phyloP scores from a whole-genome alignment of 2,329 filamentous ascomycete genomes.

The Penicillium oxalicum region DNA sequence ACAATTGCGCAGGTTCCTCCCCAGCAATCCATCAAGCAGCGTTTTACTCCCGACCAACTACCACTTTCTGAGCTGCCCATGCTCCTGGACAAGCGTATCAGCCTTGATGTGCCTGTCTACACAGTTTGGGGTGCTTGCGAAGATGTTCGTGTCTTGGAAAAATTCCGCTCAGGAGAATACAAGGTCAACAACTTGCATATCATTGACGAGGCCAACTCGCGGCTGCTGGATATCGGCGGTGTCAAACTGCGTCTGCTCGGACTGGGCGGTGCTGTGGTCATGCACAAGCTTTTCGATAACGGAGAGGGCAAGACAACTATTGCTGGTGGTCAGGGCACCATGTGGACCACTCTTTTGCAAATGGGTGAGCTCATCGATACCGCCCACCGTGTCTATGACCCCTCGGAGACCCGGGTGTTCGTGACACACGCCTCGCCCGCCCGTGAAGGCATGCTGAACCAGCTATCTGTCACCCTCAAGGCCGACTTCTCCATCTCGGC shows the following conservation, averaged over 20 bases:
- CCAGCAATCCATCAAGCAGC: slow-evolving; percentile 66
- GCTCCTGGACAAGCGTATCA: slow-evolving; percentile 81
- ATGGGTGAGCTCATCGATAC: slow-evolving; percentile 98
- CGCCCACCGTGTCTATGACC: slow-evolving; percentile 95
- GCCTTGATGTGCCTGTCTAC: slow-evolving; percentile 92
- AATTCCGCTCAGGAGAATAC: slow-evolving; percentile 95
- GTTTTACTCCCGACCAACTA: slow-evolving; percentile 73
- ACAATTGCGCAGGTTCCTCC: slow-evolving; percentile 63
- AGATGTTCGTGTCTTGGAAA: slow-evolving; percentile 94
- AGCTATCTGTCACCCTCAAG: slow-evolving; percentile 94
- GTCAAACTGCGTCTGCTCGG: slow-evolving; percentile 93
- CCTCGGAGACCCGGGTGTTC: slow-evolving; percentile 93
- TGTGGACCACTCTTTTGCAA: slow-evolving; percentile 98
- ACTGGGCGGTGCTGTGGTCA: slow-evolving; percentile 91
- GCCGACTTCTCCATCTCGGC: slow-evolving; percentile 97
- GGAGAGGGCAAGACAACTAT: slow-evolving; percentile 97
- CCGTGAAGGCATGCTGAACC: slow-evolving; percentile 91
- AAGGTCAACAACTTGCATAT: slow-evolving; percentile 97
- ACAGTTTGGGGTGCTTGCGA: slow-evolving; percentile 99
- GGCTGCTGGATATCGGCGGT: slow-evolving; percentile 87
- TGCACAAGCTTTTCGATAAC: slow-evolving; percentile 99
- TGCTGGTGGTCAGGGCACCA: slow-evolving; percentile 94
- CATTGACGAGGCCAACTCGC: slow-evolving; percentile 94
- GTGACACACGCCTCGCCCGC: slow-evolving; percentile 95
- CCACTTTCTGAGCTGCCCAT: slow-evolving; percentile 87